Percentiles rank a stretch among this genome's conserved stretches.
Conservation (phyloP, 495 filamentous ascomycete genomes). For the Talaromyces trachyspermus region DNA sequence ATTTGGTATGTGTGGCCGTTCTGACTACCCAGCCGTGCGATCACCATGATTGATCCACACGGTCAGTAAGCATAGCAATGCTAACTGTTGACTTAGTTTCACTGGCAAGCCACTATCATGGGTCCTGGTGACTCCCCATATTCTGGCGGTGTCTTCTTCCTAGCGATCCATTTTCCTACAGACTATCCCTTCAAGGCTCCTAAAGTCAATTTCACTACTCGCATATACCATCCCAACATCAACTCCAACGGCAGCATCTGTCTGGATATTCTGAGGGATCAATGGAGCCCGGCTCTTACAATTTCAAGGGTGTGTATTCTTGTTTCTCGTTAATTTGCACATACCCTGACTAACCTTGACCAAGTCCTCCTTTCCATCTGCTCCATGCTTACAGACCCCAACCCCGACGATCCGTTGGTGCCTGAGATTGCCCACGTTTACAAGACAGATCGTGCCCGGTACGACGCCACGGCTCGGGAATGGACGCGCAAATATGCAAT, state of each 20-base stretch:
- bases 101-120: constrained; percentile 99
- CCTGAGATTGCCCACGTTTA: constrained; percentile 99
- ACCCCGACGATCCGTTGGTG: constrained; percentile 96
- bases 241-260: constrained; percentile 99
- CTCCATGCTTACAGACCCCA: constrained; percentile 99
- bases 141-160: constrained; percentile 95
- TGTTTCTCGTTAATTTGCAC: background rate
- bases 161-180: constrained; percentile 96
- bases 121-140: constrained; percentile 95
- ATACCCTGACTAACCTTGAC: constrained; percentile 16
- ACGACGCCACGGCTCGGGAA: constrained; percentile 94
- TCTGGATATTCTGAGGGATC: constrained; percentile 93
- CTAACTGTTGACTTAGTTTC: constrained; percentile 63
- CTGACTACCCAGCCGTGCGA: no score
- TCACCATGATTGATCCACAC: background rate
- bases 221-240: constrained; percentile 99
- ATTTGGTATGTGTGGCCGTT: constrained; percentile 64
- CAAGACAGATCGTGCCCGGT: constrained; percentile 94
- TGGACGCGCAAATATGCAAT: constrained; percentile 99
- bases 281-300: constrained; percentile 97
- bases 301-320: constrained; percentile 86
- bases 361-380: constrained; percentile 95
- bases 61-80: background rate
- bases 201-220: constrained; percentile 99
- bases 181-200: constrained; percentile 99